phyloP scores from a whole-genome alignment of 805 yeast species.

The Nakazawaea holstii region DNA sequence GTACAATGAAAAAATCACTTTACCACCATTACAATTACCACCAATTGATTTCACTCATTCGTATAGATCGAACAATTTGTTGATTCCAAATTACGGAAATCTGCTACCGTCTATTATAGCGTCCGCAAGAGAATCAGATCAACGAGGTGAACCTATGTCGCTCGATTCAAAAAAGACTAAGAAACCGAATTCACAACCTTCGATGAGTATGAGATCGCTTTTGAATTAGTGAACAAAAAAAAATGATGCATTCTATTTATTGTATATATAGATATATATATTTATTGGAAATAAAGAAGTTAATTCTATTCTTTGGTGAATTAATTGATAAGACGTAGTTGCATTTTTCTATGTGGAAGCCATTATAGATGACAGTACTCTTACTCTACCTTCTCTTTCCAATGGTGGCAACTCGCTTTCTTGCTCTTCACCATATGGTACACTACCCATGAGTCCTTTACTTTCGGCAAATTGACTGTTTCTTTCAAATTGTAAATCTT shows the following conservation, averaged over 20 bases:
- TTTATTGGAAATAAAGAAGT: too few relatives aligned
- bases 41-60: slow-evolving; percentile 8
- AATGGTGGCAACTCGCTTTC: slow-evolving; percentile 65
- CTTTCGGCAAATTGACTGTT: slow-evolving; percentile 79
- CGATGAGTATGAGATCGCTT: slow-evolving; percentile 9
- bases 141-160: too few relatives aligned
- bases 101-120: not conserved
- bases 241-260: not conserved
- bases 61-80: not conserved
- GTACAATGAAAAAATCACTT: not conserved
- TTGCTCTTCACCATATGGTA: slow-evolving; percentile 58
- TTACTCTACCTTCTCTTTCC: slow-evolving; percentile 61
- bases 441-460: slow-evolving; percentile 90
- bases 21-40: slow-evolving; percentile 9
- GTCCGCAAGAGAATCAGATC: too few relatives aligned
- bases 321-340: too few relatives aligned
- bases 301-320: too few relatives aligned
- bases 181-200: not conserved
- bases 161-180: too few relatives aligned
- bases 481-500: slow-evolving; percentile 61
- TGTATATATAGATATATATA: not conserved
- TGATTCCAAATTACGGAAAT: not conserved
- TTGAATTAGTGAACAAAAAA: slow-evolving; percentile 2
- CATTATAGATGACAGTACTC: slow-evolving; percentile 8
- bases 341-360: too few relatives aligned